A percentile compares a stretch with the other conserved stretches of the same genome.
Evolutionary conservation across 2,329 filamentous ascomycete genomes (phyloP).

Genomic region (Fusarium brevicatenulatum): DNA sequence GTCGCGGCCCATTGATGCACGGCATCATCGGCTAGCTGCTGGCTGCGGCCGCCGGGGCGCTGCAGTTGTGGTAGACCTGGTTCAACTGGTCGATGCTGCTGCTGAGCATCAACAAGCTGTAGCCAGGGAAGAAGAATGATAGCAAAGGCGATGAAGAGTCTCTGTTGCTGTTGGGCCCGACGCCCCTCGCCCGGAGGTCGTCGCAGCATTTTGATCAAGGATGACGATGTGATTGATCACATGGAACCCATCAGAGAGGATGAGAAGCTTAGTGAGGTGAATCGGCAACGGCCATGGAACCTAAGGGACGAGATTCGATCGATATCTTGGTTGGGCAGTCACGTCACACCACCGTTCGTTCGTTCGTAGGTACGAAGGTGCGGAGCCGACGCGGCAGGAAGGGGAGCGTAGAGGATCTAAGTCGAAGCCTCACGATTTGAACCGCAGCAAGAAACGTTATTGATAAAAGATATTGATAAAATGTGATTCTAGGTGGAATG

Average conservation of each 20-base stretch:
- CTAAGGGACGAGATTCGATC: constrained; percentile 1
- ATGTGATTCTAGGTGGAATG: constrained; percentile 1
- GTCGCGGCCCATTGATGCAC: constrained; percentile 47
- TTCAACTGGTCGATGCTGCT: constrained; percentile 61
- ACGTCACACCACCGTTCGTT: constrained; percentile 37
- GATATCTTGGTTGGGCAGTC: constrained; percentile 32
- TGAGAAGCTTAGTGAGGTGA: constrained; percentile 15
- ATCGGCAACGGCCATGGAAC: constrained; percentile 32
- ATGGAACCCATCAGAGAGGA: constrained; percentile 37
- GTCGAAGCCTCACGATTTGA: not conserved
- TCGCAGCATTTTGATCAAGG: constrained; percentile 64
- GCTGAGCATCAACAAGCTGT: constrained; percentile 69
- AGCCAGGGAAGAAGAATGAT: constrained; percentile 67
- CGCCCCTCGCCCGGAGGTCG: constrained; percentile 69
- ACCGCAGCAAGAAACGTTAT: not conserved
- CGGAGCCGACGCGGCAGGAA: constrained; percentile 23
- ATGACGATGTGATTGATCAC: constrained; percentile 33
- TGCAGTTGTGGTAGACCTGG: constrained; percentile 33
- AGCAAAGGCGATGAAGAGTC: constrained; percentile 64
- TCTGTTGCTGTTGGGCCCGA: constrained; percentile 58
- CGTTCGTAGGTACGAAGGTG: constrained; percentile 10
- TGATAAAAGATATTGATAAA: constrained; percentile 1
- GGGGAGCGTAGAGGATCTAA: constrained; percentile 4
- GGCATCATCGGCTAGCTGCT: constrained; percentile 44
- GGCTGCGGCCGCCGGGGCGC: constrained; percentile 41